Percentiles rank a stretch among this genome's conserved stretches.
These are phyloP conservation scores for Cladosporium velox DNA, from an alignment of 2,329 filamentous ascomycete species.

Conservation along the genomic window DNA sequence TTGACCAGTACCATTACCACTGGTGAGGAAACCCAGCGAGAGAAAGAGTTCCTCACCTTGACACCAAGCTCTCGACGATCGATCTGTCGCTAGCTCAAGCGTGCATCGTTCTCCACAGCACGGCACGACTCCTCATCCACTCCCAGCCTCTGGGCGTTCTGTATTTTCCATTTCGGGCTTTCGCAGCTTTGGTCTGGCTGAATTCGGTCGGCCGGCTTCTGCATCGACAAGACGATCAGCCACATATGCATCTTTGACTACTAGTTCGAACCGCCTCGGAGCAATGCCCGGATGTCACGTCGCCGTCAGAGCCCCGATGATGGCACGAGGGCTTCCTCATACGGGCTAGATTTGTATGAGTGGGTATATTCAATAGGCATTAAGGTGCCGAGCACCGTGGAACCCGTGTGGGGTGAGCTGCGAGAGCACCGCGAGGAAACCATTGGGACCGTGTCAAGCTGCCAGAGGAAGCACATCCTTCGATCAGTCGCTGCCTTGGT, in stretches of 20 bases:
- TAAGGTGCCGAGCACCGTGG: not conserved
- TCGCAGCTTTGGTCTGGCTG: not conserved
- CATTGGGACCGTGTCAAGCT: not conserved
- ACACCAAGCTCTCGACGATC: slow-evolving; percentile 6
- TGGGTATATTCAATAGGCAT: not conserved
- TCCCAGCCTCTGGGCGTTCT: slow-evolving; percentile 4
- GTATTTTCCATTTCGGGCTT: not conserved
- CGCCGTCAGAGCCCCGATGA: not conserved
- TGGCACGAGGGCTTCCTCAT: not conserved
- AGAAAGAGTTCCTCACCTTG: not conserved
- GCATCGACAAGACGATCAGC: not conserved
- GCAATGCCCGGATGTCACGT: not conserved
- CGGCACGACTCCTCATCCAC: not conserved
- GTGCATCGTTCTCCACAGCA: slow-evolving; percentile 7
- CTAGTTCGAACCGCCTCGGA: too few relatives aligned
- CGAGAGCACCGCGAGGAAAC: not conserved
- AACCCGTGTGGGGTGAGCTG: not conserved
- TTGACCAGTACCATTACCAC: not conserved
- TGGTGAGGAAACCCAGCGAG: not conserved
- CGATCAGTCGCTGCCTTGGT: not conserved
- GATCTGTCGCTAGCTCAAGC: slow-evolving; percentile 3
- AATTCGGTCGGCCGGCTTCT: not conserved
- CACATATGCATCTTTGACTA: not conserved
- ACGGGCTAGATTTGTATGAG: not conserved
- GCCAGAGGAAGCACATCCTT: not conserved